A percentile compares a stretch with the other conserved stretches of the same genome.
Evolutionary conservation across 148 eudicot genomes (phyloP).

Genomic region (Camellia japonica): DNA sequence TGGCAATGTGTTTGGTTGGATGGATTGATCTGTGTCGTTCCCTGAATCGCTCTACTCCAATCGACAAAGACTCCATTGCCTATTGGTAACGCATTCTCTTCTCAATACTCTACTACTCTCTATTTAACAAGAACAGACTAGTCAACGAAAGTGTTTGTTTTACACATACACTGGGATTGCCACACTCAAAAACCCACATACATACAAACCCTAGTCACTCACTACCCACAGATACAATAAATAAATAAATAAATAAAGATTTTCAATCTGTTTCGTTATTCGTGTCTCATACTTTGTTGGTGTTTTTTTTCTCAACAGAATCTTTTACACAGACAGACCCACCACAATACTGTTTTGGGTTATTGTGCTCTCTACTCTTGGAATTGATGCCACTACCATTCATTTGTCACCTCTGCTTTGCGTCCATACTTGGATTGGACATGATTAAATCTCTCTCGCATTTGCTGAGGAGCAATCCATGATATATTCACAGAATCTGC

Average conservation of each 20-base stretch:
- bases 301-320: not conserved
- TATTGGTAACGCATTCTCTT: not conserved
- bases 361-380: not conserved
- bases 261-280: not conserved
- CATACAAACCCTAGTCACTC: not conserved
- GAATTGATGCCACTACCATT: not conserved
- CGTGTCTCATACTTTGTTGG: not conserved
- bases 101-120: not conserved
- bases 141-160: too few species aligned
- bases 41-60: not conserved
- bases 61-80: not conserved
- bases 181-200: not conserved
- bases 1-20: constrained; percentile 10
- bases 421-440: not conserved
- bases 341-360: not conserved
- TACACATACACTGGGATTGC: not conserved
- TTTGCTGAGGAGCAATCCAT: not conserved
- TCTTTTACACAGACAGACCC: not conserved
- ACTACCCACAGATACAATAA: not conserved
- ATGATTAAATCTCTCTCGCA: not conserved
- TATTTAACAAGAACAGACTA: not conserved
- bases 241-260: not conserved
- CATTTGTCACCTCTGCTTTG: not conserved
- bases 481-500: not conserved
- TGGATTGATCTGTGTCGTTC: not conserved